Conservation (phyloP, 2,329 filamentous ascomycete genomes). For the Fusarium equiseti region DNA sequence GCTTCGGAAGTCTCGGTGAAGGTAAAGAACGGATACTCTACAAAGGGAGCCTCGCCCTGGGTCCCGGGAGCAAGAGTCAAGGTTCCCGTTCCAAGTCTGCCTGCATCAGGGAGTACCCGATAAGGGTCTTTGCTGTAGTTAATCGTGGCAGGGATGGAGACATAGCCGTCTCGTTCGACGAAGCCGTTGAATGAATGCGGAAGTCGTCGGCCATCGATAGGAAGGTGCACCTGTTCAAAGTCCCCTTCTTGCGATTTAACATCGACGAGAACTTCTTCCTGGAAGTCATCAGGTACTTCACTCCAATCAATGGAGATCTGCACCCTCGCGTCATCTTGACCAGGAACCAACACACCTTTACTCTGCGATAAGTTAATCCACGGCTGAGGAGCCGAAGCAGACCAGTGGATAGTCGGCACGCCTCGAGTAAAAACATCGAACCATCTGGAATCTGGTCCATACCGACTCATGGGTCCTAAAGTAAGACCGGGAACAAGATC, state of each 20-base stretch:
- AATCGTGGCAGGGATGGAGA: constrained; percentile 47
- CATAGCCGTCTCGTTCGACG: constrained; percentile 67
- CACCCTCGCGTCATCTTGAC: constrained; percentile 38
- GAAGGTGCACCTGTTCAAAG: constrained; percentile 64
- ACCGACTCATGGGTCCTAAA: constrained; percentile 69
- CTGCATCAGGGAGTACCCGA: constrained; percentile 18
- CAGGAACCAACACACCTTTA: constrained; percentile 62
- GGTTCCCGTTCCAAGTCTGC: constrained; percentile 26
- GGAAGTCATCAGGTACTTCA: constrained; percentile 57
- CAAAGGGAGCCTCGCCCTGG: accelerated
- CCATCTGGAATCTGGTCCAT: constrained; percentile 67
- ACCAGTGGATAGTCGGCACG: constrained; percentile 64
- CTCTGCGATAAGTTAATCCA: constrained; percentile 66
- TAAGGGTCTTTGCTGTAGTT: constrained; percentile 11
- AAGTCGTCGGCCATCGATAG: constrained; percentile 62
- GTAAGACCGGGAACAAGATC: constrained; percentile 69
- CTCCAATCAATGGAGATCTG: constrained; percentile 41
- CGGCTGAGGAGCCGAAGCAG: constrained; percentile 58
- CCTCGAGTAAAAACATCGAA: constrained; percentile 74
- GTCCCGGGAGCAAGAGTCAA: constrained; percentile 6
- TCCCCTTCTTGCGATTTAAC: constrained; percentile 52
- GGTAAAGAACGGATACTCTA: constrained; percentile 29
- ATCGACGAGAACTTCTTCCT: constrained; percentile 44
- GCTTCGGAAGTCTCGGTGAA: constrained; percentile 1
- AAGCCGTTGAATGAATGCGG: constrained; percentile 65